These are phyloP conservation scores for Vigna nakashimae DNA, from an alignment of 306 rosid genomes.

Conservation along the genomic window DNA sequence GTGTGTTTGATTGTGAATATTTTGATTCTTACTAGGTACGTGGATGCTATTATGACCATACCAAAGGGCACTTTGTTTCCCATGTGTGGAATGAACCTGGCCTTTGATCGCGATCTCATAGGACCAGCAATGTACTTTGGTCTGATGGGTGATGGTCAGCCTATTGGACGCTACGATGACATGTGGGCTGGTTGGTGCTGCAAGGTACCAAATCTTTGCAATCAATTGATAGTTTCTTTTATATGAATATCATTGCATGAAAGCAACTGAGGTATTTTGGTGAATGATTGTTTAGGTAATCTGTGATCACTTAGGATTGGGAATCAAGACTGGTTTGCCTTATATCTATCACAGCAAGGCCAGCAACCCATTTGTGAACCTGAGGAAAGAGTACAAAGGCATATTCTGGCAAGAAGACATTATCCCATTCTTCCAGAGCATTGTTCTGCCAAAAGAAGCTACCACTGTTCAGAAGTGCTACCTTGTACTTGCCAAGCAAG, in stretches of 20 bases:
- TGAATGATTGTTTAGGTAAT: constrained; percentile 60
- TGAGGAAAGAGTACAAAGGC: constrained; percentile 58
- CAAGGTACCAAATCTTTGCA: constrained; percentile 52
- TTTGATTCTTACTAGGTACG: constrained; percentile 49
- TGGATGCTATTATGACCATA: constrained; percentile 55
- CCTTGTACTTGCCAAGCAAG: constrained; percentile 81
- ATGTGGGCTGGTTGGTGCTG: constrained; percentile 99
- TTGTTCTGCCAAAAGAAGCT: constrained; percentile 73
- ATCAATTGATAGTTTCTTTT: not conserved
- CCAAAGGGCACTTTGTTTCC: constrained; percentile 70
- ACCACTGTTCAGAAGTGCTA: constrained; percentile 90
- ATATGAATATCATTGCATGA: constrained; percentile 18
- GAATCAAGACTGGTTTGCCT: constrained; percentile 88
- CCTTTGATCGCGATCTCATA: constrained; percentile 81
- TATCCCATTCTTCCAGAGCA: constrained; percentile 50
- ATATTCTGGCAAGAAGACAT: constrained; percentile 63
- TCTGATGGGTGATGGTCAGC: constrained; percentile 97
- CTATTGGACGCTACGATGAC: constrained; percentile 91
- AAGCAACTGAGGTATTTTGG: constrained; percentile 8
- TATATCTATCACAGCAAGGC: constrained; percentile 69
- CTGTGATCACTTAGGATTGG: constrained; percentile 88
- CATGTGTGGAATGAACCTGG: constrained; percentile 95
- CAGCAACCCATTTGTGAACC: constrained; percentile 53
- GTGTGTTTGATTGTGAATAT: constrained; percentile 9
- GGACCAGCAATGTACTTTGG: constrained; percentile 98